Percentiles rank a stretch among this genome's conserved stretches.
Conservation (phyloP, 805 yeast genomes). For the Wickerhamomyces pijperi region DNA sequence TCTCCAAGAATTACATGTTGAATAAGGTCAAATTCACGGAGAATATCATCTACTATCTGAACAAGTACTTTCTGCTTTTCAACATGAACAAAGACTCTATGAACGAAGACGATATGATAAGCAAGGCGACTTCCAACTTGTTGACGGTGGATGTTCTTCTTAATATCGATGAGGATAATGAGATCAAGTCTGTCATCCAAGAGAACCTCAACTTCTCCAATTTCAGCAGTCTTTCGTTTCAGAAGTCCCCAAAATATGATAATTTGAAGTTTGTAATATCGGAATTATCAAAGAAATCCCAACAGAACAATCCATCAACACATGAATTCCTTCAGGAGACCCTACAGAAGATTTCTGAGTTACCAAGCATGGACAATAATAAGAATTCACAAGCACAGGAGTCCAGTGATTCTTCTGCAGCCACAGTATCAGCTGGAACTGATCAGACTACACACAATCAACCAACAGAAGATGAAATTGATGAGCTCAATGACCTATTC, state of each 20-base stretch:
- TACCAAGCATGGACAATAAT: too few relatives aligned
- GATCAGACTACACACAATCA: too few relatives aligned
- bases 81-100: not conserved
- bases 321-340: not conserved
- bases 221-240: constrained; percentile 2
- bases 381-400: too few relatives aligned
- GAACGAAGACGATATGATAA: not conserved
- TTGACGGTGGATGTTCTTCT: constrained; percentile 10
- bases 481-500: constrained; percentile 15
- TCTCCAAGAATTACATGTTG: constrained; percentile 17
- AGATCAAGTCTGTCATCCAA: constrained; percentile 8
- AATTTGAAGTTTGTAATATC: constrained; percentile 6
- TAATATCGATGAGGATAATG: constrained; percentile 23
- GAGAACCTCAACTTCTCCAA: constrained; percentile 6
- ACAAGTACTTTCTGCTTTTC: constrained; percentile 5
- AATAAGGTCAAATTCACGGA: constrained; percentile 14
- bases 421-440: too few relatives aligned
- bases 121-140: constrained; percentile 4
- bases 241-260: constrained; percentile 8
- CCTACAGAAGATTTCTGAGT: not conserved
- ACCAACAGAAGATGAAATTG: constrained; percentile 15
- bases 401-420: too few relatives aligned
- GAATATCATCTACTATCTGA: constrained; percentile 12
- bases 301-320: not conserved
- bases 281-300: constrained; percentile 4